These are phyloP conservation scores for Rhododendron ferrugineum DNA, from an alignment of 148 eudicot species.

Conservation along the genomic window DNA sequence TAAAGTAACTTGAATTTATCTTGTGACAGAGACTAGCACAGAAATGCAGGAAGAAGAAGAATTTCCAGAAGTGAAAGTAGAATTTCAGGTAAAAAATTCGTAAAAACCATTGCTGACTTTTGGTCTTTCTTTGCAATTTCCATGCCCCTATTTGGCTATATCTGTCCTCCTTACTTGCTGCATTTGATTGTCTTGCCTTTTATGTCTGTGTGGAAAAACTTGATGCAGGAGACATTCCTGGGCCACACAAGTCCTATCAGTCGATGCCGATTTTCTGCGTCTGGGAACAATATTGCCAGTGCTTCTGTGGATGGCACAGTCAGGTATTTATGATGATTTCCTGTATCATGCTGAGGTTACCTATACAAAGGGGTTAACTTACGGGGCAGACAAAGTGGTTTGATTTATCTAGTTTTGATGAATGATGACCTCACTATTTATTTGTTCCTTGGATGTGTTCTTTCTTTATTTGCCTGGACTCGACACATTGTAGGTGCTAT, in stretches of 20 bases:
- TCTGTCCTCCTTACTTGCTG: background rate
- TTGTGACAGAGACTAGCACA: constrained; percentile 25
- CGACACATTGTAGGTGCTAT: background rate
- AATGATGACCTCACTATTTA: background rate
- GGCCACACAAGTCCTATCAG: constrained; percentile 96
- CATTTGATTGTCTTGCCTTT: background rate
- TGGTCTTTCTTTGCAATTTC: background rate
- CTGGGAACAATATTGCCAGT: constrained; percentile 95
- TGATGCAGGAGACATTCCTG: constrained; percentile 72
- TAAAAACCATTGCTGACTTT: background rate
- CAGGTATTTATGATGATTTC: constrained; percentile 43
- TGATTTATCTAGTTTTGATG: background rate
- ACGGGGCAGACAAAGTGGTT: background rate
- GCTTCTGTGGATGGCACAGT: constrained; percentile 97
- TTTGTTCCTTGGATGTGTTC: background rate
- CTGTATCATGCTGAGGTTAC: background rate
- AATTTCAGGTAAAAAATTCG: constrained; percentile 55
- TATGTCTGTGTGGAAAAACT: background rate
- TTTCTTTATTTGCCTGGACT: constrained; percentile 3
- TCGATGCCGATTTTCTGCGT: constrained; percentile 86
- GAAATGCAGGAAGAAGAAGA: constrained; percentile 55
- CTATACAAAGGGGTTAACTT: background rate
- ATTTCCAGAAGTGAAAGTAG: constrained; percentile 81
- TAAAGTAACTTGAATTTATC: background rate
- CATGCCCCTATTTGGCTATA: background rate